These are phyloP conservation scores for Mycena filopes DNA, from an alignment of 768 basidiomycete genomes.

Conservation along the genomic window DNA sequence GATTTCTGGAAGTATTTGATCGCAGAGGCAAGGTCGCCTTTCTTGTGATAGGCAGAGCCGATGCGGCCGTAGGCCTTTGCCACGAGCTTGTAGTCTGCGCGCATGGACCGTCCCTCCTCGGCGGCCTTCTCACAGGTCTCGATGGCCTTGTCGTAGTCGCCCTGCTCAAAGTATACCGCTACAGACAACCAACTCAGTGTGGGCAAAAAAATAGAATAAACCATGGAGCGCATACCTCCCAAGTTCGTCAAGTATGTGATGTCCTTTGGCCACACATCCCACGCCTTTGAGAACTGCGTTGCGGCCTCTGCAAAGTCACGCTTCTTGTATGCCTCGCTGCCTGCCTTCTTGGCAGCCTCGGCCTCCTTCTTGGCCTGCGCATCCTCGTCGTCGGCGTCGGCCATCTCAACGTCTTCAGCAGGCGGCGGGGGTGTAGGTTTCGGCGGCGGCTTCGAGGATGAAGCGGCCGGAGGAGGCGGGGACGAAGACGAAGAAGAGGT, in stretches of 20 bases:
- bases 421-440: constrained; percentile 48
- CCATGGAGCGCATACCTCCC: constrained; percentile 61
- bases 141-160: constrained; percentile 90
- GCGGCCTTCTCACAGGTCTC: constrained; percentile 96
- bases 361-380: constrained; percentile 81
- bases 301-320: constrained; percentile 84
- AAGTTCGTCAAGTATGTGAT: constrained; percentile 94
- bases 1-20: constrained; percentile 95
- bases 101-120: constrained; percentile 90
- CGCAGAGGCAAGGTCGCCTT: constrained; percentile 78
- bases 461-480: constrained; percentile 55
- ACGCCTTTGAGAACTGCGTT: constrained; percentile 83
- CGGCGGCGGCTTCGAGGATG: constrained; percentile 52
- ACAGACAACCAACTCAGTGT: constrained; percentile 20
- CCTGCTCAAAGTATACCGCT: constrained; percentile 96
- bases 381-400: constrained; percentile 75
- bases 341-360: constrained; percentile 81
- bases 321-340: constrained; percentile 86
- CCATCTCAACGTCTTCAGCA: constrained; percentile 74
- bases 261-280: constrained; percentile 94
- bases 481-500: constrained; percentile 47
- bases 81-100: constrained; percentile 94
- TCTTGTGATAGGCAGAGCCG: constrained; percentile 86
- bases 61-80: constrained; percentile 95
- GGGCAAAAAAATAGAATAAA: background rate